Evolutionary conservation across 179 eudicot species (phyloP), one percentile per base, ranked within the genome.

Genomic region (Carnegiea gigantea): DNA sequence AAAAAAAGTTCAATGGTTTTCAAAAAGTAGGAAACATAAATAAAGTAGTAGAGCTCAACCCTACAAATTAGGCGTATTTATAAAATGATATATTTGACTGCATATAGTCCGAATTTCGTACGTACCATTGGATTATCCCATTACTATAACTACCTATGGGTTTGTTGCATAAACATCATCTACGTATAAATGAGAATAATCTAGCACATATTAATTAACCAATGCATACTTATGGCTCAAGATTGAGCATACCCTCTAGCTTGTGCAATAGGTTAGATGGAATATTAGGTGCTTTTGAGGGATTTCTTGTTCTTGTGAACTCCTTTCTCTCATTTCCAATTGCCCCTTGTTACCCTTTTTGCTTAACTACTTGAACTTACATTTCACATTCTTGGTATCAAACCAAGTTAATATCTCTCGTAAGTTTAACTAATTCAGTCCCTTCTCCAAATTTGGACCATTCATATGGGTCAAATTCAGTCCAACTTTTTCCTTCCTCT

Each of bases 391-490:
- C 2, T 33, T 1, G 36, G 36, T 33, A 33, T 33, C 36, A 33
- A 38, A 75, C 1, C 30, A 54, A 76, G 9, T 7, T 68, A 78
- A 81, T 48, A 68, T 46, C 77, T 72, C 24, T 3, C 12, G 9
- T 76, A 62, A 53, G 84, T 64, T 84, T 81, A 84, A 78, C 81
- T 79, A 70, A 74, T 51, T 26, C 20, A 46, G 24, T 54, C 72
- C 44, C 77, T 81, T 79, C 67, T 84, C 84, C 84, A 81, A 81
- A 81, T 76, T 84, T 59, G 73, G 60, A 68, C 75, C 86, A 81
- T 84, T 84, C 83, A 71, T 4, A 11, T 68, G 46, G 43, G 77
- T 78, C 82, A 81, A 78, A 77, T 77, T n/a, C 18, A 67, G 72
- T 67, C 75, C 33, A 46, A 84, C 78, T 1, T 24, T 57, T 62